A percentile compares a stretch with the other conserved stretches of the same genome.
Evolutionary conservation across 2,329 filamentous ascomycete genomes (phyloP).

Genomic region (Xylariomycetidae sp.): DNA sequence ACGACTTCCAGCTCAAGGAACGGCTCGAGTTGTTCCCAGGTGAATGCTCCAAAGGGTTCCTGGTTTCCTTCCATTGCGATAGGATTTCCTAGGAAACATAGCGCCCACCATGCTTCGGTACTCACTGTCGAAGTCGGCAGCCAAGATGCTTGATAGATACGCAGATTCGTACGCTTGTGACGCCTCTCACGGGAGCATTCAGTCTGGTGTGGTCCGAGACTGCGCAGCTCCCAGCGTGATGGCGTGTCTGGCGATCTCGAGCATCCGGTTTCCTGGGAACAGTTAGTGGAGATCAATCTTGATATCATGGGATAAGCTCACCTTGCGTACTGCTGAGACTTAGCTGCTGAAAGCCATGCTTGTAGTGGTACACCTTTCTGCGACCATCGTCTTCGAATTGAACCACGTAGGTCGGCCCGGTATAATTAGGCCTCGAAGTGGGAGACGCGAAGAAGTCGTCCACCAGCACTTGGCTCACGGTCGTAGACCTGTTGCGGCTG

Average conservation of each 20-base stretch:
- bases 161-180: no score
- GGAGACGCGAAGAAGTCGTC: constrained; percentile 10
- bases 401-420: constrained; percentile 11
- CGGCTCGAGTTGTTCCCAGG: constrained; percentile 7
- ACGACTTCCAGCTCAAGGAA: constrained; percentile 1
- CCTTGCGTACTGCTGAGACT: constrained; percentile 9
- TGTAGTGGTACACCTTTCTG: constrained; percentile 9
- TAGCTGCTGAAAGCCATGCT: constrained; percentile 10
- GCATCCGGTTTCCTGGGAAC: no score
- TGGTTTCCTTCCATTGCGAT: constrained; percentile 3
- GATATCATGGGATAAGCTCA: no score
- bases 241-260: no score
- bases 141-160: constrained; percentile 5
- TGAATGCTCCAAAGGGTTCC: constrained; percentile 3
- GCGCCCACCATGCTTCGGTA: constrained; percentile 6
- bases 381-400: constrained; percentile 9
- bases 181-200: no score
- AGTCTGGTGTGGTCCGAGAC: no score
- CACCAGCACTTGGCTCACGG: constrained; percentile 14
- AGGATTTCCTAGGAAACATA: constrained; percentile 2
- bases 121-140: constrained; percentile 4
- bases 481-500: constrained; percentile 17
- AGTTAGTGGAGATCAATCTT: no score
- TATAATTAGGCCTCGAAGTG: constrained; percentile 6
- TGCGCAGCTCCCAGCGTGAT: no score